These are phyloP conservation scores for Rusavskia elegans DNA, from an alignment of 495 filamentous ascomycete genomes.

Conservation along the genomic window DNA sequence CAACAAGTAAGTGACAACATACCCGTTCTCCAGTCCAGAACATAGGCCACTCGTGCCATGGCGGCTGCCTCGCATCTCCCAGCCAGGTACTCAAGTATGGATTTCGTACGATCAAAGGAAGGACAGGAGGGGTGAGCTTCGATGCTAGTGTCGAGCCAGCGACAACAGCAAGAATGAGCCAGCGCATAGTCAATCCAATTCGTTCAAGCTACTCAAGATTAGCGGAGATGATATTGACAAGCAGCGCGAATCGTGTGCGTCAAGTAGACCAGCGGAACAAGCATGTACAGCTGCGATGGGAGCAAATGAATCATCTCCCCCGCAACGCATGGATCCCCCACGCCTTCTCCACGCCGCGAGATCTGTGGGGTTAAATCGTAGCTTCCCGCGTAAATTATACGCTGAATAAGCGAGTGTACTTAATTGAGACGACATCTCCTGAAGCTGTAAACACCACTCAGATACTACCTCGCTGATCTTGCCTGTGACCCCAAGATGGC, in stretches of 20 bases:
- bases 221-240: not conserved
- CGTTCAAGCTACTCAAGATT: not conserved
- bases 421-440: not conserved
- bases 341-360: not conserved
- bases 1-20: not conserved
- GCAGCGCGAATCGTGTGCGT: not conserved
- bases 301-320: not conserved
- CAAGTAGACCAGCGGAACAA: no score
- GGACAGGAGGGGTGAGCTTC: conserved; percentile 54
- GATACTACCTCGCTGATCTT: no score
- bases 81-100: conserved; percentile 89
- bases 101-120: conserved; percentile 79
- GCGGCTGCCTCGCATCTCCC: conserved; percentile 54
- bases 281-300: not conserved
- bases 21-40: conserved; percentile 77
- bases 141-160: conserved; percentile 18
- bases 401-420: not conserved
- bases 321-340: not conserved
- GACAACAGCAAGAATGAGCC: not conserved
- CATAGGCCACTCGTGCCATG: conserved; percentile 91
- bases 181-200: not conserved
- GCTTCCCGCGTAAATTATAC: not conserved
- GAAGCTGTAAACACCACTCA: not conserved
- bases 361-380: not conserved
- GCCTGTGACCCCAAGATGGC: no score